A percentile compares a stretch with the other conserved stretches of the same genome.
phyloP scores from a whole-genome alignment of 148 eudicot species.

The Camellia granthamiana region DNA sequence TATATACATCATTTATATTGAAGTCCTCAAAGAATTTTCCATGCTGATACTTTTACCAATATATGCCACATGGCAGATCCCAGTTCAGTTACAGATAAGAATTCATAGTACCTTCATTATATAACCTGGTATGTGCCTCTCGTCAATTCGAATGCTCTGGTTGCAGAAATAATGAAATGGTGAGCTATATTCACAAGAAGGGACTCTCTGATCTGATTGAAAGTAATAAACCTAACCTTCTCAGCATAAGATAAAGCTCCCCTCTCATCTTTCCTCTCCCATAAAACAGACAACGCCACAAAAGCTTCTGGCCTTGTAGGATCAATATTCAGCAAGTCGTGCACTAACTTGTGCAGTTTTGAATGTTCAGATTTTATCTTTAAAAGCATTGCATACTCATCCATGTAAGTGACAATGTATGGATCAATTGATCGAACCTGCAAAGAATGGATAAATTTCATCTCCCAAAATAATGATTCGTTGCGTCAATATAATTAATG shows the following conservation, averaged over 20 bases:
- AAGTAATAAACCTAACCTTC: constrained; percentile 47
- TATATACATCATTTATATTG: neutral
- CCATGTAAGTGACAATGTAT: constrained; percentile 77
- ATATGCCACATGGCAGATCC: constrained; percentile 4
- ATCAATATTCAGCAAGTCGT: constrained; percentile 81
- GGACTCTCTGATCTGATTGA: constrained; percentile 5
- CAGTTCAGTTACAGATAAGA: neutral
- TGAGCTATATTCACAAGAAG: neutral
- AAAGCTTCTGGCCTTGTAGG: constrained; percentile 88
- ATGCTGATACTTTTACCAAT: neutral
- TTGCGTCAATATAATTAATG: neutral
- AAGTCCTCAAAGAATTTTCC: neutral
- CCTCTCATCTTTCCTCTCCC: constrained; percentile 94
- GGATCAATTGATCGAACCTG: constrained; percentile 95
- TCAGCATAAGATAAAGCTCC: constrained; percentile 83
- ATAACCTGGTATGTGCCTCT: constrained; percentile 85
- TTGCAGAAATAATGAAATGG: constrained; percentile 13
- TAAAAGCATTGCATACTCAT: constrained; percentile 97
- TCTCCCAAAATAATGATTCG: neutral
- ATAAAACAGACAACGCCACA: constrained; percentile 85
- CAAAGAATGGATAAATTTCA: constrained; percentile 8
- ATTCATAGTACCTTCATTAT: constrained; percentile 74
- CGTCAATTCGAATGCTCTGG: constrained; percentile 92
- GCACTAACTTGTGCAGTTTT: constrained; percentile 85
- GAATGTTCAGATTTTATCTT: constrained; percentile 71